Percentiles rank a stretch among this genome's conserved stretches.
Conservation (phyloP, 1,284 basidiomycete genomes). For the Vanrija humicola region DNA sequence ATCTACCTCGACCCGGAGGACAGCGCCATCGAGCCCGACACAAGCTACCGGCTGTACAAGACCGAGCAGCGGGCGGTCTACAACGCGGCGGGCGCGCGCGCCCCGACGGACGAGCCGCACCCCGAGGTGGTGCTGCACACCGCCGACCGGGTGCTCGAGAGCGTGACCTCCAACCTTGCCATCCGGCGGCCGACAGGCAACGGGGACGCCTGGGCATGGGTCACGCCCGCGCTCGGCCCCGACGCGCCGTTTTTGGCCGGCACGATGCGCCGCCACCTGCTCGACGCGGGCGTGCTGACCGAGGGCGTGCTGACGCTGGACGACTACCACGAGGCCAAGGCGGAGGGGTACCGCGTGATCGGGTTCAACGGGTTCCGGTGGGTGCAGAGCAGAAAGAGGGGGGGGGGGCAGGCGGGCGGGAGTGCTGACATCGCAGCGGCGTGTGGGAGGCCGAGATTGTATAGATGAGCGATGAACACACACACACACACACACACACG, state of each 20-base stretch:
- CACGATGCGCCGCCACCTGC: constrained; percentile 31
- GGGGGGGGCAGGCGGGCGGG: not conserved
- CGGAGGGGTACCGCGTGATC: constrained; percentile 26
- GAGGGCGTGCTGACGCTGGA: constrained; percentile 29
- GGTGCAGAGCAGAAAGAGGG: not conserved
- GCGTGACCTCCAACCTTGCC: constrained; percentile 42
- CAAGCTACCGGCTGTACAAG: constrained; percentile 32
- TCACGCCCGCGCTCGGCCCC: constrained; percentile 26
- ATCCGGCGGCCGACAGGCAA: constrained; percentile 11
- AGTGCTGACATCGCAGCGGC: constrained; percentile 17
- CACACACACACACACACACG: no score
- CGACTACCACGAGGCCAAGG: constrained; percentile 18
- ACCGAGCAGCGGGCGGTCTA: constrained; percentile 36
- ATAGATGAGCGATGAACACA: not conserved
- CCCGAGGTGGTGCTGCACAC: constrained; percentile 37
- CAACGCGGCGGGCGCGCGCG: constrained; percentile 24
- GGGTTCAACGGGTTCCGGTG: constrained; percentile 43
- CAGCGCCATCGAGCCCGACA: constrained; percentile 2
- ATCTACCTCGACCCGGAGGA: constrained; percentile 27
- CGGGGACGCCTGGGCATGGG: constrained; percentile 19
- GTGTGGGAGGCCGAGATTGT: constrained; percentile 39
- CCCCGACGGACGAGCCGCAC: constrained; percentile 3
- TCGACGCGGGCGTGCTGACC: constrained; percentile 22
- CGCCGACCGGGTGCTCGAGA: constrained; percentile 33
- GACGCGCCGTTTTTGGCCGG: constrained; percentile 32